Evolutionary conservation across 164 flowering plant species (phyloP).

Genomic region (Stephania cephalantha): DNA sequence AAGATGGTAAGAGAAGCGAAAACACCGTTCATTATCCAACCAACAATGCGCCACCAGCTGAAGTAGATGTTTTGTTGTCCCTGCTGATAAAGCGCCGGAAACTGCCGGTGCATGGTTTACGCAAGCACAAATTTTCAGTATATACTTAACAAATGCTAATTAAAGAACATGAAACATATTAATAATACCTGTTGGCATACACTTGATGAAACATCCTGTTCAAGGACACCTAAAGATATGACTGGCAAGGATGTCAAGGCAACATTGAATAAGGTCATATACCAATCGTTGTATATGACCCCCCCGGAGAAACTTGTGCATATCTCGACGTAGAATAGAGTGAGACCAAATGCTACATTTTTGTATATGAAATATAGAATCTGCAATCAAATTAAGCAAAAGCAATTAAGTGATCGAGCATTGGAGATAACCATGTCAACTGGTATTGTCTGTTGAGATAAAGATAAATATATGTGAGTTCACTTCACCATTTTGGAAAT

Average conservation of each 20-base stretch:
- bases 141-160: no score
- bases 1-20: constrained; percentile 42
- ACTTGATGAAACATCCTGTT: constrained; percentile 63
- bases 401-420: no score
- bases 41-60: constrained; percentile 43
- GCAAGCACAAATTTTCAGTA: neutral
- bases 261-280: constrained; percentile 52
- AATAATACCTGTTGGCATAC: constrained; percentile 50
- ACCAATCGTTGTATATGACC: constrained; percentile 51
- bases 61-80: constrained; percentile 44
- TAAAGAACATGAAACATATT: no score
- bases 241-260: constrained; percentile 60
- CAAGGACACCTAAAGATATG: constrained; percentile 51
- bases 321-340: constrained; percentile 47
- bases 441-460: neutral
- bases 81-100: constrained; percentile 58
- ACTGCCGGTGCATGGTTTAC: constrained; percentile 28
- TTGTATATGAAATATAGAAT: constrained; percentile 57
- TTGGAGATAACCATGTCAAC: neutral
- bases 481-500: constrained; percentile 56
- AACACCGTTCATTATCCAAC: constrained; percentile 53
- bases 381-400: constrained; percentile 26
- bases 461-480: neutral
- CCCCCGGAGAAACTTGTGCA: constrained; percentile 49
- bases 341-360: constrained; percentile 57